Evolutionary conservation across 441 rosid species (phyloP).

Genomic region (Pelargonium myrrhifolium): DNA sequence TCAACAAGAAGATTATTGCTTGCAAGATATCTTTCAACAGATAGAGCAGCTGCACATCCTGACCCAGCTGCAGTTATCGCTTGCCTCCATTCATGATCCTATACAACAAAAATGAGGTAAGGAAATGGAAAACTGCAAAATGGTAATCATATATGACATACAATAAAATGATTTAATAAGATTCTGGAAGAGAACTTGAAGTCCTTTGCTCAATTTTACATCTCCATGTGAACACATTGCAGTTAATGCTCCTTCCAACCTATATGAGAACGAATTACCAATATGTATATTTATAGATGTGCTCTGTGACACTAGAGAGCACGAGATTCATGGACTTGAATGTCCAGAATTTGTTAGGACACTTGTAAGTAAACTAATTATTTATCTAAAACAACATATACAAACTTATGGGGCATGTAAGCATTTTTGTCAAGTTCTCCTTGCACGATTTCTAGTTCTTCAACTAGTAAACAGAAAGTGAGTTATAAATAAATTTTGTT

Average conservation of each 20-base stretch:
- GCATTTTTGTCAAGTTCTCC: neutral
- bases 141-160: neutral
- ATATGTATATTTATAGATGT: neutral
- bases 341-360: neutral
- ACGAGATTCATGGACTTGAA: neutral
- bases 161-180: neutral
- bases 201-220: neutral
- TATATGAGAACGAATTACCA: neutral
- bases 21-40: slow-evolving; percentile 2
- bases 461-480: neutral
- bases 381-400: neutral
- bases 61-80: slow-evolving; percentile 5
- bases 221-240: neutral
- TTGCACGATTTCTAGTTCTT: neutral
- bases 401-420: no score
- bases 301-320: neutral
- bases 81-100: slow-evolving; percentile 5
- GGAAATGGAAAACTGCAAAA: neutral
- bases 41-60: neutral
- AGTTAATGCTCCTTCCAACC: neutral
- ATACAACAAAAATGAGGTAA: neutral
- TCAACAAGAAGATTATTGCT: slow-evolving; percentile 6
- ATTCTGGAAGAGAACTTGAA: neutral
- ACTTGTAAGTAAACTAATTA: neutral
- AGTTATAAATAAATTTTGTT: neutral